These are phyloP conservation scores for Posidonia australis DNA, from an alignment of 106 monocot species.

Conservation along the genomic window DNA sequence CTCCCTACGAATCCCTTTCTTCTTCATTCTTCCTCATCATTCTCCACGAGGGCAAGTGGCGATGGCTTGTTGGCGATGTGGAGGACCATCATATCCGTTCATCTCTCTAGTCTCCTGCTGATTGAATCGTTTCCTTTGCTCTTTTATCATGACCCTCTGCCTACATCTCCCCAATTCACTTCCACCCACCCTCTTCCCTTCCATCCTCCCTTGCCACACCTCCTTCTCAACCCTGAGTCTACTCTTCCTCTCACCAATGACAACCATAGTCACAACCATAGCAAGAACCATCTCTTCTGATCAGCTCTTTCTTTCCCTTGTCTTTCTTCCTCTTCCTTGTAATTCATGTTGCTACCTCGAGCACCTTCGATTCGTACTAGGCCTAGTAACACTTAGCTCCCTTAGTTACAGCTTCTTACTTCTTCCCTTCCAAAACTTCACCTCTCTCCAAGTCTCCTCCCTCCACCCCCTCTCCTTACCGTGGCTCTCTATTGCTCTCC, in stretches of 20 bases:
- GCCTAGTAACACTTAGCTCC: slow-evolving; percentile 22
- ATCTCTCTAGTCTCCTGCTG: slow-evolving; percentile 59
- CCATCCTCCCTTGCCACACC: slow-evolving; percentile 8
- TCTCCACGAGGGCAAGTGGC: no score
- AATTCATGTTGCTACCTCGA: slow-evolving; percentile 6
- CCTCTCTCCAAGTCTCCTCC: slow-evolving; percentile 26
- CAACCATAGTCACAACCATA: no score
- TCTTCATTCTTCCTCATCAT: no score
- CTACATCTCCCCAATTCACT: slow-evolving; percentile 28
- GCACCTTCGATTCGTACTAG: slow-evolving; percentile 20
- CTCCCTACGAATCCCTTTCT: no score
- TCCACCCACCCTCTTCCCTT: background rate
- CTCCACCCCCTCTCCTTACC: slow-evolving; percentile 28
- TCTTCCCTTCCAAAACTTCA: slow-evolving; percentile 18
- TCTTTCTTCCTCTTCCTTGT: slow-evolving; percentile 12
- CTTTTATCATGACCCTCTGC: slow-evolving; percentile 31
- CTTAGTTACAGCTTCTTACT: slow-evolving; percentile 7
- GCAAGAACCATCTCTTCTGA: background rate
- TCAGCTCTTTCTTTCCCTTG: background rate
- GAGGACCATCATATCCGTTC: slow-evolving; percentile 31
- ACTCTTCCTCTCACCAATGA: slow-evolving; percentile 13
- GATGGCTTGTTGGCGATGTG: no score
- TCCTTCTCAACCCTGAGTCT: slow-evolving; percentile 20
- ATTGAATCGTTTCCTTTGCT: slow-evolving; percentile 40
- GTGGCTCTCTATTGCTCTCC: slow-evolving; percentile 30